Base-by-base conservation (phyloP, 2,329 filamentous ascomycete species). In the Diaporthe ampelina region DNA sequence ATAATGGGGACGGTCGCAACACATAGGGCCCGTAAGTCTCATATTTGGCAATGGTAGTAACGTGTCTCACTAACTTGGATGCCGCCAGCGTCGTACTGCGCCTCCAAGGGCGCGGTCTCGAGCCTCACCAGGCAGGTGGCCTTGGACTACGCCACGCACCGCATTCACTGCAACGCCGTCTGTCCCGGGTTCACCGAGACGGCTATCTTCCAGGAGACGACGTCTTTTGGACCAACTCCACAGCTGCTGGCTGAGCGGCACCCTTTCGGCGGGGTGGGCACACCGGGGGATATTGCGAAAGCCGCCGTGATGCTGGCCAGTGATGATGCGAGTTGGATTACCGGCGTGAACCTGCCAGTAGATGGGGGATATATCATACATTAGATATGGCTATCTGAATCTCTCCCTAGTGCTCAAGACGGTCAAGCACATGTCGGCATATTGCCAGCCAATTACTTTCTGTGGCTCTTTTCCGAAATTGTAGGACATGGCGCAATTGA, bases 141-240 rank as follows among this genome's bases (percentile, higher is more conserved):
- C 0, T 75, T 87, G 48, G 88, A 90, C 54, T 89, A 88, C 76
- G 88, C 85, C 0, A 78, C 79, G 0, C 78, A 86, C 15, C 80
- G 83, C 0, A 88, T 90, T 35, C 88, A 90, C 75, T 84, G 85
- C 45, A 90, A 90, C 76, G 87, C 87, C 0, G 82, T 90, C 7
- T 89, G 87, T 70, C 88, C 89, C 6, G 89, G 88, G 8, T 90
- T 79, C 81, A 79, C 35, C 19, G 32, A 40, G 1, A 56, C 70
- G 24, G 57, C 68, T 10, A 70, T 70, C 13, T 58, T 70, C 7
- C 8, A 70, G 32, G 68, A 59, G 5, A 70, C 68, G 50, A 37
- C 68, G 29, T 43, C 52, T 26, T 17, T 29, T n/a, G 40, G 50
- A 15, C 50, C 68, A 35, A 21, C 40, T 17, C n/a, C 32, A 10